Percentiles rank a stretch among this genome's conserved stretches.
Evolutionary conservation across 768 basidiomycete species (phyloP).

Genomic region (Gyrodon lividus): DNA sequence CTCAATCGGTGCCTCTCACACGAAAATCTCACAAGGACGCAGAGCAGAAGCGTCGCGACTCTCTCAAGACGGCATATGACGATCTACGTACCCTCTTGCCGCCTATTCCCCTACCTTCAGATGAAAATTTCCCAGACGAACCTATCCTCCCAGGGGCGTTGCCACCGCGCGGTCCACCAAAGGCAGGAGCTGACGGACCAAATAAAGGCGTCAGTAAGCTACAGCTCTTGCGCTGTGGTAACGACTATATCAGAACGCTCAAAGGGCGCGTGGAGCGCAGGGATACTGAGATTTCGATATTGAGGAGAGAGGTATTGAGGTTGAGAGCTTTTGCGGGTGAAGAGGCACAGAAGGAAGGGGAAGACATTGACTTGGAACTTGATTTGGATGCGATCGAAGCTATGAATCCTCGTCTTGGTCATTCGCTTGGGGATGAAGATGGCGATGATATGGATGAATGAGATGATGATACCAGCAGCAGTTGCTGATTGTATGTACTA

Average conservation of each 20-base stretch:
- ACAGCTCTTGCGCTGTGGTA: slow-evolving; percentile 86
- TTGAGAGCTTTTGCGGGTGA: slow-evolving; percentile 43
- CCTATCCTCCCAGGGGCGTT: slow-evolving; percentile 83
- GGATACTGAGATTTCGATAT: slow-evolving; percentile 69
- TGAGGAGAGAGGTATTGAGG: slow-evolving; percentile 66
- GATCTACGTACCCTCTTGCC: slow-evolving; percentile 82
- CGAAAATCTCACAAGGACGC: slow-evolving; percentile 94
- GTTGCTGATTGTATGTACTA: slow-evolving; percentile 3
- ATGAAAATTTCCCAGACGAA: slow-evolving; percentile 67
- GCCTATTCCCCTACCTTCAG: slow-evolving; percentile 80
- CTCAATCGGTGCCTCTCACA: slow-evolving; percentile 45
- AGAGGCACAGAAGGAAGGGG: slow-evolving; percentile 19
- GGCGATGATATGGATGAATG: slow-evolving; percentile 33
- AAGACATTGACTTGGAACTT: slow-evolving; percentile 25
- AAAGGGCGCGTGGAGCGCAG: slow-evolving; percentile 75
- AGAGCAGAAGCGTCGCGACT: slow-evolving; percentile 96
- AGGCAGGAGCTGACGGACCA: slow-evolving; percentile 84
- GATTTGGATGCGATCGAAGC: slow-evolving; percentile 32
- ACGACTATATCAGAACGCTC: slow-evolving; percentile 80
- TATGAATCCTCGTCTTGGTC: slow-evolving; percentile 17
- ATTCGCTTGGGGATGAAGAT: slow-evolving; percentile 30
- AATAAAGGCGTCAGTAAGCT: slow-evolving; percentile 94
- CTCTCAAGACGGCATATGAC: slow-evolving; percentile 91
- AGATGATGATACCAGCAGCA: slow-evolving; percentile 7
- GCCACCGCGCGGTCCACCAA: slow-evolving; percentile 86